Evolutionary conservation across 805 yeast species (phyloP), one percentile per base, ranked within the genome.

Genomic region (Yarrowia osloensis): DNA sequence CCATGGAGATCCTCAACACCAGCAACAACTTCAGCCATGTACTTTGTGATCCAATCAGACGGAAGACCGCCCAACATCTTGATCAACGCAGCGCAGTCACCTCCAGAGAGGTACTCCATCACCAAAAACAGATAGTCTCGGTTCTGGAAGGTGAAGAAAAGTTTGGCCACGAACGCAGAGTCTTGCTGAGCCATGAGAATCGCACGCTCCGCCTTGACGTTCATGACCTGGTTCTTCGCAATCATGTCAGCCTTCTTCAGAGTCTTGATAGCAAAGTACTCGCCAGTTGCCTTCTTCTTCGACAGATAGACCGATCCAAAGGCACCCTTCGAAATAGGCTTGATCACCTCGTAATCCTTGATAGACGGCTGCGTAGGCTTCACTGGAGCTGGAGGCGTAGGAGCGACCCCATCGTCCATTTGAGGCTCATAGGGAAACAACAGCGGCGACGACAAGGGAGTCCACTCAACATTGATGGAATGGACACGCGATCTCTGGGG

Each of bases 141-240:
- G 69, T 91, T 90, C 77, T 95, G 99, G 76, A 95, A 95, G 37
- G 96, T 88, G 63, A 89, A 90, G 73, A 87, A 90, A 33, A 95
- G 80, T 73, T 88, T 92, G 0, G 97, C 98, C 68, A 95, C 98
- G 74, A 89, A 91, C 0, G 97, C 96, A 42, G 94, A 89, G 70
- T 92, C 94, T 2, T 96, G 85, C 74, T 95, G 98, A 1, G 96
- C 88, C 96, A 95, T 95, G 92, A 95, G 88, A n/a, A 94, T 94
- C 0, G 98, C 97, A 52, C 99, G 80, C 76, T 96, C 99, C 0
- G 97, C 90, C 73, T 89, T 90, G 35, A 96, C 97, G 75, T 95
- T 95, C 22, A 93, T 87, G 5, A 94, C 94, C 79, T 95, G 99
- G 80, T 96, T 96, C 78, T 94, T 95, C 1, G 97, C 94, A 69